Base-by-base conservation (phyloP, 305 asterid species). In the Plantago coronopus region DNA sequence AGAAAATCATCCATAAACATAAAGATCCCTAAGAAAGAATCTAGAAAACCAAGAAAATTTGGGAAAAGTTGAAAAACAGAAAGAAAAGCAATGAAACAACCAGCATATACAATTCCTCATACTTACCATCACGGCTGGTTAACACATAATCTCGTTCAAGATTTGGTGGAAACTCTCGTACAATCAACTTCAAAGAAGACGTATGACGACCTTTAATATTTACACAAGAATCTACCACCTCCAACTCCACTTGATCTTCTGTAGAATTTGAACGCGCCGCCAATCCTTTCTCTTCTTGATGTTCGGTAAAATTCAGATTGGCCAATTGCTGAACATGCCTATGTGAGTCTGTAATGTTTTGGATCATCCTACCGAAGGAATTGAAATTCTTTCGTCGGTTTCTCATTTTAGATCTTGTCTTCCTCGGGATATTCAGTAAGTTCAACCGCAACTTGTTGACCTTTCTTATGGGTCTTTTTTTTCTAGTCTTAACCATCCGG, bases 381-480 rank as follows among this genome's bases (percentile, higher is more conserved):
- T 7, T 34, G 22, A 20, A 17, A 5, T 7, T 15, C 17, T 15
- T 44, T 40, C 25, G 31, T 16, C 7, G 37, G 12, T 10, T n/a
- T 57, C 57, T 27, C 22, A 11, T 31, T 10, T 50, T 5, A 9
- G 57, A 51, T 51, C 57, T 51, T 23, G n/a, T 14, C 29, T 6
- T 22, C 8, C 19, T 70, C 40, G 29, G 44, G 19, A 23, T 13
- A 15, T 9, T 29, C 1, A n/a, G 3, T 13, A 50, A 50, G 4
- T 50, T 50, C 37, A 49, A 21, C 7, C 21, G n/a, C 29, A 25
- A 2, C 2, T 25, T 25, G 4, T 2, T 2, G 34, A 21, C 38
- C 10, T 5, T 4, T 44, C 25, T 25, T 22, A 1, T 54, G 46
- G 69, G 50, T 62, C 64, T 72, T 34, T 61, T 80, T 74, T 70